phyloP scores from a whole-genome alignment of 225 moss, liverwort and hornwort genomes.

The Antitrichia curtipendula region DNA sequence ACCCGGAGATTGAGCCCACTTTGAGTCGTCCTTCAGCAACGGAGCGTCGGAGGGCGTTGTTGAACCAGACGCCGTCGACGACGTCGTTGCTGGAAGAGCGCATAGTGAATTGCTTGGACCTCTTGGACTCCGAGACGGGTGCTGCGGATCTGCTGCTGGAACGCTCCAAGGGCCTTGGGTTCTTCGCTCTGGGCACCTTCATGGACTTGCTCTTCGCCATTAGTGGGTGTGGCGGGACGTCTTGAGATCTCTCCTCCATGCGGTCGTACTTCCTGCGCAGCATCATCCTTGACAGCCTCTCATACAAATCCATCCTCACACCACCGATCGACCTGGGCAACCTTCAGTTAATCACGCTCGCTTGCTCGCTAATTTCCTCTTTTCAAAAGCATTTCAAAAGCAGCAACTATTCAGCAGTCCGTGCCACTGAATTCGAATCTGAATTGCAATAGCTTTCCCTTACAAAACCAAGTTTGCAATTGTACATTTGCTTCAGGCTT shows the following conservation, averaged over 20 bases:
- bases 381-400: background rate
- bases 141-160: background rate
- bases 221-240: background rate
- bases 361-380: too few species aligned
- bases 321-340: background rate
- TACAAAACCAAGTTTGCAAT: background rate
- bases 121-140: background rate
- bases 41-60: conserved; percentile 30
- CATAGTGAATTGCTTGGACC: background rate
- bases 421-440: background rate
- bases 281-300: conserved; percentile 5
- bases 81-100: conserved; percentile 29
- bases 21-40: conserved; percentile 33
- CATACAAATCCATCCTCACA: conserved; percentile 5
- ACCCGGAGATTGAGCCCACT: background rate
- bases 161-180: background rate
- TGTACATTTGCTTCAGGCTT: background rate
- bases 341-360: background rate
- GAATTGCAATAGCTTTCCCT: background rate
- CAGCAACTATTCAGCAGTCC: background rate
- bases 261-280: conserved; percentile 30
- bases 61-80: conserved; percentile 30
- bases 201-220: conserved; percentile 1
- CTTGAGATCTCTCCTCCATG: background rate
- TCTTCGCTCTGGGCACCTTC: background rate